Base-by-base conservation (phyloP, 129 eudicot genomes). In the Cynara cardunculus region DNA sequence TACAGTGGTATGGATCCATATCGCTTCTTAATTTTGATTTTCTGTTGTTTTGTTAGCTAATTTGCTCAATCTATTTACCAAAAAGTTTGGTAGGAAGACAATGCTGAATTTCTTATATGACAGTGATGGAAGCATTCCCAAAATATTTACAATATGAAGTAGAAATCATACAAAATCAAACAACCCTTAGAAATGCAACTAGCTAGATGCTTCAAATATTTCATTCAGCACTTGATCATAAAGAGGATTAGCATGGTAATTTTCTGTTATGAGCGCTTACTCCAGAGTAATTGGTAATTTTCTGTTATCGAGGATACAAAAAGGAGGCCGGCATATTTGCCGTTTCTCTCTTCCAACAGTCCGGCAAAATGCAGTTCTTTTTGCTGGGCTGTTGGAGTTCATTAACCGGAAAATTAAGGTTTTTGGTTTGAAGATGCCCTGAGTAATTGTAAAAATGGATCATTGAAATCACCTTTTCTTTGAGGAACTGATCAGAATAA, bases 1-100 rank as follows among this genome's bases (percentile, higher is more conserved):
- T 95, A 81, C 87, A 85, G 86, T 74, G 99, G 99, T 95, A 85
- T 25, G 78, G 65, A 71, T 83, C 56, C 37, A 11, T 18, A 24
- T 30, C 21, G 0, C 56, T 32, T 69, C 25, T 53, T 32, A 69
- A 25, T 82, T 66, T 74, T 31, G 19, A 46, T 30, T 68, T 9
- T 25, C 4, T 14, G 9, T 25, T 72, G 71, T 25, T 24, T 5
- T 41, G 14, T 39, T 41, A 9, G 44, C 39, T 64, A 69, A 41
- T 76, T 67, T 82, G 69, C 11, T 65, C 24, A 39, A 5, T 16
- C 39, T 68, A 24, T 56, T 56, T 56, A 56, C 65, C 25, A 4
- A 18, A 18, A 5, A 56, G 65, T 56, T 56, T 7, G 65, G 65
- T 56, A 56, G 24, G 65, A 56, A 56, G 65, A 56, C 24, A 56